Percentiles rank a stretch among this genome's conserved stretches.
Evolutionary conservation across 192 early-diverging fungal species (phyloP).

Genomic region (Podila horticola): DNA sequence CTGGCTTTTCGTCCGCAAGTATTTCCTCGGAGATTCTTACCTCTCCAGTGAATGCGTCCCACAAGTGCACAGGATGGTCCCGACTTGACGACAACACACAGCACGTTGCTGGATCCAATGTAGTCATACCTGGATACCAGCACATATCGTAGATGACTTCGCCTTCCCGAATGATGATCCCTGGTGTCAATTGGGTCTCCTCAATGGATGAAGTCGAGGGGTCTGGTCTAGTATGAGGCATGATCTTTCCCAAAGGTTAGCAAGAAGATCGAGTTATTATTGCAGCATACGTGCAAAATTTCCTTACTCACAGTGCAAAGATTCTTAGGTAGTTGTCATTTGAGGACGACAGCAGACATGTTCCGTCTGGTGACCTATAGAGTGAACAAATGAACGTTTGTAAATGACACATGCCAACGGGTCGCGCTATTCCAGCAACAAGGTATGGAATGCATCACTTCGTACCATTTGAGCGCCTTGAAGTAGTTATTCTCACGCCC

Average conservation of each 20-base stretch:
- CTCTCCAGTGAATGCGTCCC: conserved; percentile 73
- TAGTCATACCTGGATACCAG: conserved; percentile 73
- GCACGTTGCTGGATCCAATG: conserved; percentile 66
- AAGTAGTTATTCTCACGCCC: conserved; percentile 66
- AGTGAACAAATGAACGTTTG: not conserved
- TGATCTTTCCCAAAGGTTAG: not conserved
- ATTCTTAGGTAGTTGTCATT: conserved; percentile 70
- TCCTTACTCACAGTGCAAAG: conserved; percentile 57
- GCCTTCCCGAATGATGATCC: conserved; percentile 47
- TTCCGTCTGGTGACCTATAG: conserved; percentile 77
- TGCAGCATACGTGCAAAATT: not conserved
- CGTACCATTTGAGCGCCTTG: conserved; percentile 69
- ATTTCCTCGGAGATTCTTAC: conserved; percentile 17
- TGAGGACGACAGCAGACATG: conserved; percentile 67
- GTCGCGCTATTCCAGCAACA: no score
- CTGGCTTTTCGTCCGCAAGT: not conserved
- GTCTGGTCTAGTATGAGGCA: conserved; percentile 13
- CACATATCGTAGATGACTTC: conserved; percentile 70
- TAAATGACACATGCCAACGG: not conserved
- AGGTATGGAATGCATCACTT: not conserved
- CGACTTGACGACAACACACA: conserved; percentile 70
- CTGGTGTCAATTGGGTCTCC: conserved; percentile 43
- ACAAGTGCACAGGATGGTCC: conserved; percentile 83
- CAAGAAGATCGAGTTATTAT: not conserved
- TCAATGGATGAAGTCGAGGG: conserved; percentile 12